Conservation (phyloP, 1,284 basidiomycete species). For the Ganoderma lucidum region DNA sequence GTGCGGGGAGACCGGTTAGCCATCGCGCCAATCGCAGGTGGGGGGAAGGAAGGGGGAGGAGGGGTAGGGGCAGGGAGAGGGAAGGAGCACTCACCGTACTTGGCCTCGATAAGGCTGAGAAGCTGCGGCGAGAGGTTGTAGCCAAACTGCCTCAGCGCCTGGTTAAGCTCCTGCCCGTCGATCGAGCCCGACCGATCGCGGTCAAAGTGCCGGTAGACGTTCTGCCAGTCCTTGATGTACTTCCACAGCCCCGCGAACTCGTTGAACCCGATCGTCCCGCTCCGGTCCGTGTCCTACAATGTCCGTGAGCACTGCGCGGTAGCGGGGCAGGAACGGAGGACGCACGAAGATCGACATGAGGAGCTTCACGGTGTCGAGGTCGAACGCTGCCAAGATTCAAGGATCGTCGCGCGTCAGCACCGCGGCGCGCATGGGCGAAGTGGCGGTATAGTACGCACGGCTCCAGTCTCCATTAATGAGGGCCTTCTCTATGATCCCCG, state of each 20-base stretch:
- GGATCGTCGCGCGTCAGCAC: neutral
- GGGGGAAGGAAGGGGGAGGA: neutral
- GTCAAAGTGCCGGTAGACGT: slow-evolving; percentile 82
- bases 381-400: slow-evolving; percentile 61
- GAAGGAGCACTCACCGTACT: slow-evolving; percentile 62
- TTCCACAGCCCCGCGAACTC: slow-evolving; percentile 85
- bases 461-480: slow-evolving; percentile 84
- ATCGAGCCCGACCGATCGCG: slow-evolving; percentile 79
- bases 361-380: slow-evolving; percentile 84
- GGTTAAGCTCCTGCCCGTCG: slow-evolving; percentile 67
- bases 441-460: slow-evolving; percentile 47
- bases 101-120: slow-evolving; percentile 65
- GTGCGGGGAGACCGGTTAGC: slow-evolving; percentile 35
- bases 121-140: slow-evolving; percentile 72
- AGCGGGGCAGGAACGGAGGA: slow-evolving; percentile 16
- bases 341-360: slow-evolving; percentile 83
- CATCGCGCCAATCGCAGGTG: neutral
- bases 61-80: slow-evolving; percentile 2
- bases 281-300: slow-evolving; percentile 71
- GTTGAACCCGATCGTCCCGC: slow-evolving; percentile 79
- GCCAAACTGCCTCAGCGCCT: slow-evolving; percentile 76
- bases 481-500: slow-evolving; percentile 59
- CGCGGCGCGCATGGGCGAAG: neutral
- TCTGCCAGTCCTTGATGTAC: slow-evolving; percentile 87
- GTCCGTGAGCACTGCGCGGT: neutral